Percentiles rank a stretch among this genome's conserved stretches.
These are phyloP conservation scores for Alternaria arborescens DNA, from an alignment of 2,329 filamentous ascomycete genomes.

Conservation along the genomic window DNA sequence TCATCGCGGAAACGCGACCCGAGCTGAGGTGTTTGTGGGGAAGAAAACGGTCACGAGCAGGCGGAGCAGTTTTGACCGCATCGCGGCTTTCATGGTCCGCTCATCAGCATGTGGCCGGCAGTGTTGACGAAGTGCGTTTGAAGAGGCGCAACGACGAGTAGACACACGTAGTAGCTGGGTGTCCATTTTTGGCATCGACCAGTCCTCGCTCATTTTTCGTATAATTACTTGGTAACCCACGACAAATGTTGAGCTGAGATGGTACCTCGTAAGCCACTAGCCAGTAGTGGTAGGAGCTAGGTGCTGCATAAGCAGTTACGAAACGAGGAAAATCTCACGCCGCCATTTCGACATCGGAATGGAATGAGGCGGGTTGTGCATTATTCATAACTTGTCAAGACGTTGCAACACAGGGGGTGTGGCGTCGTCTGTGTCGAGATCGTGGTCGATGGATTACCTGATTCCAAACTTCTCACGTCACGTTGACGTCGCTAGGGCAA, in stretches of 20 bases:
- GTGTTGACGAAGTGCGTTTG: neutral
- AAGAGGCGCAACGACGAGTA: neutral
- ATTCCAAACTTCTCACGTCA: neutral
- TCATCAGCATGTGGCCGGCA: neutral
- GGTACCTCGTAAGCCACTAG: slow-evolving; percentile 11
- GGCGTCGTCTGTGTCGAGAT: neutral
- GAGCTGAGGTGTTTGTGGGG: neutral
- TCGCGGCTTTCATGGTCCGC: neutral
- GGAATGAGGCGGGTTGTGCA: neutral
- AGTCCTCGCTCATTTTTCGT: too few relatives aligned
- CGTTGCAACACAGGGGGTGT: neutral
- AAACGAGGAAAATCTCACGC: slow-evolving; percentile 21
- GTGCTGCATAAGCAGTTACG: slow-evolving; percentile 24
- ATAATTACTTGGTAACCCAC: neutral
- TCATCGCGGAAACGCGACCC: neutral
- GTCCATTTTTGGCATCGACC: too few relatives aligned
- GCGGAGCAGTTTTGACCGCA: slow-evolving; percentile 1
- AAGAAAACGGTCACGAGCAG: too few relatives aligned
- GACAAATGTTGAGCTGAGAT: slow-evolving; percentile 12
- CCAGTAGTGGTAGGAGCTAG: slow-evolving; percentile 5
- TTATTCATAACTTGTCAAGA: neutral
- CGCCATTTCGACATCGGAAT: slow-evolving; percentile 14
- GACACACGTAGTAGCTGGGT: neutral
- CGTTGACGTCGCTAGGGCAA: neutral
- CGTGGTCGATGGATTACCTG: too few relatives aligned